Percentiles rank a stretch among this genome's conserved stretches.
Conservation (phyloP, 2,329 filamentous ascomycete genomes). For the Aspergillus spinulosporus region DNA sequence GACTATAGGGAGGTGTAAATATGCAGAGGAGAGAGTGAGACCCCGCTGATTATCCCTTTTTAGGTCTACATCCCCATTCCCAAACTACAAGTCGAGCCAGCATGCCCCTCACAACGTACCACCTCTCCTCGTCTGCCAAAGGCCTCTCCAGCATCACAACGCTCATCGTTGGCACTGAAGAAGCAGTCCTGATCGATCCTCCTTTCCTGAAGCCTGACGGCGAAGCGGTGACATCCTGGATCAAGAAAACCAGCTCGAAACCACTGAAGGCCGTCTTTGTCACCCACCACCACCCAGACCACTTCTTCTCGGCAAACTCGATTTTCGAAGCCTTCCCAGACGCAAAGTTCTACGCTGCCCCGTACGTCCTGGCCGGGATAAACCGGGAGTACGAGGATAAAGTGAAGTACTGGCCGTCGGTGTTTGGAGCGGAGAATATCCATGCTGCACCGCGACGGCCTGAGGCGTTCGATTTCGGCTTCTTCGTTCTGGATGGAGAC, state of each 20-base stretch:
- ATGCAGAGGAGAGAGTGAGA: too few species aligned
- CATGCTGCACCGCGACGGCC: slow-evolving; percentile 30
- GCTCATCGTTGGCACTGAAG: slow-evolving; percentile 21
- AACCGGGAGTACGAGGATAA: slow-evolving; percentile 39
- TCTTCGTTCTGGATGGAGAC: slow-evolving; percentile 32
- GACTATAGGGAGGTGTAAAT: too few species aligned
- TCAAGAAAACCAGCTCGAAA: slow-evolving; percentile 25
- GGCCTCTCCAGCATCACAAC: slow-evolving; percentile 28
- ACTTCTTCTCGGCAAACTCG: slow-evolving; percentile 35
- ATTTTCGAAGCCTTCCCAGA: slow-evolving; percentile 31
- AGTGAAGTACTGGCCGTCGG: slow-evolving; percentile 32
- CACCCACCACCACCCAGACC: slow-evolving; percentile 39
- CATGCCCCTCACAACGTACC: slow-evolving; percentile 17
- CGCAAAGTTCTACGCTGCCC: slow-evolving; percentile 25
- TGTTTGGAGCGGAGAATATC: slow-evolving; percentile 32
- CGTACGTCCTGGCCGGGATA: slow-evolving; percentile 33
- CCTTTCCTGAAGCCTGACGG: slow-evolving; percentile 37
- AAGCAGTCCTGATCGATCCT: slow-evolving; percentile 31
- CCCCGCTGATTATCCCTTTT: too few species aligned
- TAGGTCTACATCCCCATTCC: too few species aligned
- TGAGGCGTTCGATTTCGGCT: slow-evolving; percentile 27
- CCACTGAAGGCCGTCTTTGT: slow-evolving; percentile 35
- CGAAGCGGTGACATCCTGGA: slow-evolving; percentile 29
- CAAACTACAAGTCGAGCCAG: too few species aligned
- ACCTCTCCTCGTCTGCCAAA: slow-evolving; percentile 23